These are phyloP conservation scores for Brassica incana DNA, from an alignment of 345 rosid genomes.

Conservation along the genomic window DNA sequence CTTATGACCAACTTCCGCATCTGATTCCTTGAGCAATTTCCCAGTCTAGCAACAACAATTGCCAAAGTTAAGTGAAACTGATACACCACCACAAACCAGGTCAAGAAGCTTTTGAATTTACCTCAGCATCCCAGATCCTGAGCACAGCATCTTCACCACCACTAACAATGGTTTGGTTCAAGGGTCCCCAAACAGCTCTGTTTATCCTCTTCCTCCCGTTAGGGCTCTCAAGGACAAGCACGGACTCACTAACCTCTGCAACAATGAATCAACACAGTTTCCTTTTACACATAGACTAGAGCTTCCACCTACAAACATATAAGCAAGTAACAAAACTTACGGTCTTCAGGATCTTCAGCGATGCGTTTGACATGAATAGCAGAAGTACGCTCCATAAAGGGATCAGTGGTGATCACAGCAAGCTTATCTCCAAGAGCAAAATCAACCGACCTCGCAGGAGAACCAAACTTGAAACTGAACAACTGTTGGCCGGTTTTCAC, in stretches of 20 bases:
- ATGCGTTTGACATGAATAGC: slow-evolving; percentile 87
- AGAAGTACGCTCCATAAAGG: slow-evolving; percentile 80
- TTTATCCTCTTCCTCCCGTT: slow-evolving; percentile 73
- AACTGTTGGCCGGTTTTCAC: slow-evolving; percentile 70
- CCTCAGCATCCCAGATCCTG: slow-evolving; percentile 98
- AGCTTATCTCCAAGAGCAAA: slow-evolving; percentile 82
- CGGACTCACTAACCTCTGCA: slow-evolving; percentile 72
- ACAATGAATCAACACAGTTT: slow-evolving; percentile 11
- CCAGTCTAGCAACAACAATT: slow-evolving; percentile 63
- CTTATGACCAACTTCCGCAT: slow-evolving; percentile 79
- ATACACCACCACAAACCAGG: background rate
- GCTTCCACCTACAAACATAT: background rate
- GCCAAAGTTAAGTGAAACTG: background rate
- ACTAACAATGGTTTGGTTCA: slow-evolving; percentile 78
- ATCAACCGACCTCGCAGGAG: slow-evolving; percentile 88
- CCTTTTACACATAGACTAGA: background rate
- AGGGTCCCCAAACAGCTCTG: slow-evolving; percentile 95
- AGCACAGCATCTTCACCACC: slow-evolving; percentile 82
- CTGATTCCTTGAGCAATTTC: slow-evolving; percentile 65
- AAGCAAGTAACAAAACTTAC: slow-evolving; percentile 43
- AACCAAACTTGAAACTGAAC: slow-evolving; percentile 66
- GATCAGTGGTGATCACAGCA: slow-evolving; percentile 87
- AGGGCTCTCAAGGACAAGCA: slow-evolving; percentile 62
- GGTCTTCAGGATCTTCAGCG: slow-evolving; percentile 64
- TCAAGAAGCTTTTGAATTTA: slow-evolving; percentile 15